These are phyloP conservation scores for Eutypella sp. DNA, from an alignment of 2,329 filamentous ascomycete genomes.

Conservation along the genomic window DNA sequence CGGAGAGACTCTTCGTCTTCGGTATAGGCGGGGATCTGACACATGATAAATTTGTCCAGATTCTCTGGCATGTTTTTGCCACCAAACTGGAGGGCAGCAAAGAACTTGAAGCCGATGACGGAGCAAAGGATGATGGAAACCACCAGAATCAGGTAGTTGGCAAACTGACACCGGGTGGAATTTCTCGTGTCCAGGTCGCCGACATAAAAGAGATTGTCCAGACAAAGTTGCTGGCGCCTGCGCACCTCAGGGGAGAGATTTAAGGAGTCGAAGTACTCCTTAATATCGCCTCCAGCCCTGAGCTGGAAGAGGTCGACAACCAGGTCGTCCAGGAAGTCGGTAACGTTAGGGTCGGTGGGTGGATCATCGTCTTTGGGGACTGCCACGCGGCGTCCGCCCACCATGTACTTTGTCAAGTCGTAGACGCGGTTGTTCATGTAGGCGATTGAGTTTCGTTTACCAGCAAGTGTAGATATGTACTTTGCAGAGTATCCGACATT, in stretches of 20 bases:
- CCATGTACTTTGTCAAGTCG: constrained; percentile 79
- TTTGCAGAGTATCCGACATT: constrained; percentile 75
- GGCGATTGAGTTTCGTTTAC: constrained; percentile 61
- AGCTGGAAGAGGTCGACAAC: constrained; percentile 75
- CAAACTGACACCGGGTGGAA: constrained; percentile 78
- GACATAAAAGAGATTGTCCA: constrained; percentile 93
- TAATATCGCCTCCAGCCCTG: constrained; percentile 73
- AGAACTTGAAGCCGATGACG: constrained; percentile 92
- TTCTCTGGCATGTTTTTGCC: constrained; percentile 90
- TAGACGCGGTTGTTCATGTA: constrained; percentile 79
- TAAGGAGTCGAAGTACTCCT: constrained; percentile 74
- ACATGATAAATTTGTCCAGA: constrained; percentile 97
- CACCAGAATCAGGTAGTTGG: constrained; percentile 82
- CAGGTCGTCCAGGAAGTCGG: constrained; percentile 74
- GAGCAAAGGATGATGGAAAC: constrained; percentile 75
- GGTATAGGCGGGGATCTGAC: constrained; percentile 94
- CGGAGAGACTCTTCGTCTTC: constrained; percentile 97
- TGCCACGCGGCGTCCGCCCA: constrained; percentile 64
- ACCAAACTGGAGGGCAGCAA: constrained; percentile 91
- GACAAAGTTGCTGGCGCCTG: constrained; percentile 69
- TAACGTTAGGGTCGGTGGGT: constrained; percentile 44
- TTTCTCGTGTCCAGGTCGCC: constrained; percentile 88
- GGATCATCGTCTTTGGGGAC: constrained; percentile 48
- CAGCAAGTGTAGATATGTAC: constrained; percentile 68
- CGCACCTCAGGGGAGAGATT: constrained; percentile 52